Evolutionary conservation across 2,329 filamentous ascomycete genomes (phyloP).

Genomic region (Colletotrichum costaricense): DNA sequence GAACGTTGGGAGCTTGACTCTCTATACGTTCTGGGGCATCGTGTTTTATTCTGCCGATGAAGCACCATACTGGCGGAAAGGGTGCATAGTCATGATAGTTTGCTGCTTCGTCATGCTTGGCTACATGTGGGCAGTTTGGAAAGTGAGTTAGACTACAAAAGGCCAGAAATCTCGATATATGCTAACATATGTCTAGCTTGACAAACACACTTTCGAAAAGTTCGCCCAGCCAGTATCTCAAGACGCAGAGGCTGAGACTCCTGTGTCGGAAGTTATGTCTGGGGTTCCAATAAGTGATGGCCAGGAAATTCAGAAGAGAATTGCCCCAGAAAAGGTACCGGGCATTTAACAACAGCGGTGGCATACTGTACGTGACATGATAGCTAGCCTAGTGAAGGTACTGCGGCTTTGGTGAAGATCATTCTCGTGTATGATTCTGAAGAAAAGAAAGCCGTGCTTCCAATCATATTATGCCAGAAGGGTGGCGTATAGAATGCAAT

Average conservation of each 20-base stretch:
- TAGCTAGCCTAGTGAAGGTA: not conserved
- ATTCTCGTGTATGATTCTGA: not conserved
- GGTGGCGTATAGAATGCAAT: too few species aligned
- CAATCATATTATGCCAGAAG: too few species aligned
- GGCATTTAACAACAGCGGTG: not conserved
- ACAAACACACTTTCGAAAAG: not conserved
- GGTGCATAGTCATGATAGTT: constrained; percentile 48
- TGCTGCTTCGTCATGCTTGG: constrained; percentile 32
- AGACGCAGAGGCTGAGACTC: not conserved
- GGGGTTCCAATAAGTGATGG: not conserved
- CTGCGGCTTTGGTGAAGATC: not conserved
- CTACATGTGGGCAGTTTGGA: constrained; percentile 31
- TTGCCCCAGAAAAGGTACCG: not conserved
- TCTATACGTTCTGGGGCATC: constrained; percentile 54
- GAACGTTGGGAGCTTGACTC: constrained; percentile 48
- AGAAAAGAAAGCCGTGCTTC: too few species aligned
- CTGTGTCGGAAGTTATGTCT: not conserved
- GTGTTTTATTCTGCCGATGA: constrained; percentile 48
- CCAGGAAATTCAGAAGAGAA: not conserved
- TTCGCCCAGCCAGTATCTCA: not conserved
- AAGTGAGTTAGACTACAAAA: not conserved
- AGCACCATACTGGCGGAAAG: constrained; percentile 49
- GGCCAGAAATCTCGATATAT: too few species aligned
- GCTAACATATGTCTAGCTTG: not conserved
- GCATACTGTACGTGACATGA: not conserved